These are phyloP conservation scores for Aquilaria agallochum DNA, from an alignment of 441 rosid species.

Conservation along the genomic window DNA sequence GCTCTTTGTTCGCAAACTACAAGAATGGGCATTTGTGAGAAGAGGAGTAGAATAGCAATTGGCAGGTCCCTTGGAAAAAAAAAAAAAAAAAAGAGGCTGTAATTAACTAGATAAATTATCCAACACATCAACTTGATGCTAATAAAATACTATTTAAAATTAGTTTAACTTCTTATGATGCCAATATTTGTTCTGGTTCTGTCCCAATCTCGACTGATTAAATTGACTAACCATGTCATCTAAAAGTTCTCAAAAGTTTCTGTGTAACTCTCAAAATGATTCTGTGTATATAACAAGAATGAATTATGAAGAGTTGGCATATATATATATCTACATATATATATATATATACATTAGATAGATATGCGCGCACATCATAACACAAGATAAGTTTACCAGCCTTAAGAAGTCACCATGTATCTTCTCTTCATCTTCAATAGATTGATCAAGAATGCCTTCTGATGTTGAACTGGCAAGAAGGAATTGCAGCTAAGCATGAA, in stretches of 20 bases:
- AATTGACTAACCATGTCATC: too few relatives aligned
- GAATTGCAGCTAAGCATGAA: background rate
- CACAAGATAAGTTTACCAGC: constrained; percentile 44
- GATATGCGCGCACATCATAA: background rate
- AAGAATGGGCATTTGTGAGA: background rate
- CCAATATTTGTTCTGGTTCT: too few relatives aligned
- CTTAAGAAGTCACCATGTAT: constrained; percentile 74
- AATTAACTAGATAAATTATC: too few relatives aligned
- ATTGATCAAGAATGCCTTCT: constrained; percentile 67
- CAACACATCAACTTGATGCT: too few relatives aligned
- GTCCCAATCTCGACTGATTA: too few relatives aligned
- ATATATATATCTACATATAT: too few relatives aligned
- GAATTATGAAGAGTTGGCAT: background rate
- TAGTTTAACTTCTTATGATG: too few relatives aligned
- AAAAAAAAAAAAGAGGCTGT: too few relatives aligned
- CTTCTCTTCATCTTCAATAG: constrained; percentile 72
- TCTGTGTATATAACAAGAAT: constrained; percentile 32
- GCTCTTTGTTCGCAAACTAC: constrained; percentile 71
- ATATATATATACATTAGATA: too few relatives aligned
- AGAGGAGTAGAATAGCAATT: too few relatives aligned
- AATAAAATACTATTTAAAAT: too few relatives aligned
- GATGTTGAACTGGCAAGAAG: constrained; percentile 37
- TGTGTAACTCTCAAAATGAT: constrained; percentile 79
- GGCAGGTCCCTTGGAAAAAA: too few relatives aligned
- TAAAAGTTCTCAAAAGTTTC: constrained; percentile 13